Conservation (phyloP, 2,329 filamentous ascomycete species). For the Fusarium nematophilum region DNA sequence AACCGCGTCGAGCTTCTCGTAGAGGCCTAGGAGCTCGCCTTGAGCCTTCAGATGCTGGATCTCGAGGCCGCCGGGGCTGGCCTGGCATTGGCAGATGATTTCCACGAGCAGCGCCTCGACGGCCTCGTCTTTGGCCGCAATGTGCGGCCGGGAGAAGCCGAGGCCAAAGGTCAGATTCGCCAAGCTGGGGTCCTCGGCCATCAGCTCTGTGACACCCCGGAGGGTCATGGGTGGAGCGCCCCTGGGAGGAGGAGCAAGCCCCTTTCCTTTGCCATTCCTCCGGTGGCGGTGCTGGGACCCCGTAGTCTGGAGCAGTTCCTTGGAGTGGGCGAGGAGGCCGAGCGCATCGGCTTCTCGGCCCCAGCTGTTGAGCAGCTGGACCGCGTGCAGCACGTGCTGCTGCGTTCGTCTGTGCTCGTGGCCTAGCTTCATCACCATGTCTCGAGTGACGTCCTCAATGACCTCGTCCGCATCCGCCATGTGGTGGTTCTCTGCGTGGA, state of each 20-base stretch:
- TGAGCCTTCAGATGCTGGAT: neutral
- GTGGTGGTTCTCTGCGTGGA: neutral
- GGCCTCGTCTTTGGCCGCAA: neutral
- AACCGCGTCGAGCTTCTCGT: neutral
- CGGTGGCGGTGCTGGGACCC: no score
- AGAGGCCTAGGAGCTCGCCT: slow-evolving; percentile 1
- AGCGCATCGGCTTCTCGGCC: neutral
- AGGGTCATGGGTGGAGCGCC: no score
- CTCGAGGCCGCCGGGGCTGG: neutral
- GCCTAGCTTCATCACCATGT: neutral
- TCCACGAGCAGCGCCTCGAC: neutral
- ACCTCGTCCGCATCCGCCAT: neutral
- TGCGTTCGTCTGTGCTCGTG: neutral
- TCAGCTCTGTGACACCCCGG: no score
- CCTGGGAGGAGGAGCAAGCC: no score
- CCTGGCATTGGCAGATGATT: neutral
- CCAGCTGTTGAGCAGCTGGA: slow-evolving; percentile 3
- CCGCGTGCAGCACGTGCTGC: neutral
- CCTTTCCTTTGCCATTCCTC: no score
- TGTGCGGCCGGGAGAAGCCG: no score
- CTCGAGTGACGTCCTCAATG: neutral
- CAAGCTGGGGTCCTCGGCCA: no score
- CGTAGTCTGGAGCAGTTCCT: no score
- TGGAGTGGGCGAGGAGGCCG: neutral
- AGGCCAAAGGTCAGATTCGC: no score